Percentiles rank a stretch among this genome's conserved stretches.
These are phyloP conservation scores for Neoboletus subvelutipes DNA, from an alignment of 768 basidiomycete species.

Conservation along the genomic window DNA sequence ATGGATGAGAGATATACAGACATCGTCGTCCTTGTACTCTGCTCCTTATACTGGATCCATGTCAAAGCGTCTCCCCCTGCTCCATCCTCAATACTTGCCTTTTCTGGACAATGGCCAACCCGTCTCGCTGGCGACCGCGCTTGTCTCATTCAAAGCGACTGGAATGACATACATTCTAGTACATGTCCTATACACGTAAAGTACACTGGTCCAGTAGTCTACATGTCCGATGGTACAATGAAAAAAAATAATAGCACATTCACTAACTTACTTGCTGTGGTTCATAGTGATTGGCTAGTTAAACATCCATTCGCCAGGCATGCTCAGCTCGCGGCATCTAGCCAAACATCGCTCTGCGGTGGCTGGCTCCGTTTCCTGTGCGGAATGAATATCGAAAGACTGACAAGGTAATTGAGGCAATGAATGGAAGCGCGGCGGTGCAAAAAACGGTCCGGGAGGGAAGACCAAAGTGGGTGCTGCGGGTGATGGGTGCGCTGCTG, in stretches of 20 bases:
- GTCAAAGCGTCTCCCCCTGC: conserved; percentile 25
- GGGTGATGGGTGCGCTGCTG: conserved; percentile 1
- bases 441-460: conserved; percentile 15
- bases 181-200: conserved; percentile 17
- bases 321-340: conserved; percentile 33
- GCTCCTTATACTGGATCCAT: conserved; percentile 26
- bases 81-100: conserved; percentile 35
- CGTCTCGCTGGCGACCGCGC: conserved; percentile 20
- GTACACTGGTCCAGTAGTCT: conserved; percentile 8
- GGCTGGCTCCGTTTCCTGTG: conserved; percentile 16
- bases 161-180: conserved; percentile 10
- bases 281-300: conserved; percentile 8
- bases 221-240: conserved; percentile 21
- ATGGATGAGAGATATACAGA: conserved; percentile 2
- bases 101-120: conserved; percentile 30
- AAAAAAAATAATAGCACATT: not conserved
- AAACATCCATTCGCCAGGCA: conserved; percentile 44
- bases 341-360: conserved; percentile 14
- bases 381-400: conserved; percentile 14
- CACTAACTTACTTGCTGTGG: not conserved
- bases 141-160: conserved; percentile 17
- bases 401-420: conserved; percentile 27
- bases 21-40: conserved; percentile 20
- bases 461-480: conserved; percentile 8
- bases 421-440: conserved; percentile 22